phyloP scores from a whole-genome alignment of 192 early-diverging fungal species.

The Backusella sp. region DNA sequence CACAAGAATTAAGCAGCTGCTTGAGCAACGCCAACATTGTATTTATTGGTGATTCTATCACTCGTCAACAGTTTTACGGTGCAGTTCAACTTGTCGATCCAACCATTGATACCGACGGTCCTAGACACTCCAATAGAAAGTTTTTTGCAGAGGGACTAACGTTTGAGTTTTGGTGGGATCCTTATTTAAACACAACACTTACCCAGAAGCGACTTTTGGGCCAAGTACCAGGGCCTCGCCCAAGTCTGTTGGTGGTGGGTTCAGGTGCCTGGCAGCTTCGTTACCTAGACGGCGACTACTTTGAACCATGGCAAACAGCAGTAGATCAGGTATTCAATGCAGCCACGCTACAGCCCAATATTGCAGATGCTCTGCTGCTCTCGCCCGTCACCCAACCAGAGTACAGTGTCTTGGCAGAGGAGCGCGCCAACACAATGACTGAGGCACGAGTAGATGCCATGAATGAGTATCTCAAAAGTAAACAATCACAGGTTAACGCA shows the following conservation, averaged over 20 bases:
- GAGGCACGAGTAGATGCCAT: constrained; percentile 47
- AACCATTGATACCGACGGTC: constrained; percentile 25
- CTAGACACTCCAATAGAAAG: constrained; percentile 44
- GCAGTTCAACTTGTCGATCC: constrained; percentile 47
- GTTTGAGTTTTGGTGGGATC: constrained; percentile 76
- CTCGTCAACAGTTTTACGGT: constrained; percentile 60
- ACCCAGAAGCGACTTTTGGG: constrained; percentile 28
- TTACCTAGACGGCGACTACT: constrained; percentile 44
- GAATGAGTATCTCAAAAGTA: constrained; percentile 51
- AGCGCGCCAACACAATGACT: constrained; percentile 45
- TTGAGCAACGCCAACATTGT: constrained; percentile 45
- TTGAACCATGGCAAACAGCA: constrained; percentile 40
- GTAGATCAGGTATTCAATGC: constrained; percentile 41
- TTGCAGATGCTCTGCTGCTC: constrained; percentile 37
- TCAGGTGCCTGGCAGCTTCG: constrained; percentile 69
- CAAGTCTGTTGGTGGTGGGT: constrained; percentile 48
- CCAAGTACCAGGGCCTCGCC: not conserved
- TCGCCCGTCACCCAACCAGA: constrained; percentile 43
- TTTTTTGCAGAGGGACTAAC: constrained; percentile 30
- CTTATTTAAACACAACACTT: constrained; percentile 53
- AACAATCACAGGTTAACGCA: not conserved
- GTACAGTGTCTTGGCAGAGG: constrained; percentile 39
- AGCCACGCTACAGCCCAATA: constrained; percentile 21
- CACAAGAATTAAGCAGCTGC: constrained; percentile 43
- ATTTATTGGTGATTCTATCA: constrained; percentile 70